These are phyloP conservation scores for Starmerella roubikii DNA, from an alignment of 805 yeast genomes.

Conservation along the genomic window DNA sequence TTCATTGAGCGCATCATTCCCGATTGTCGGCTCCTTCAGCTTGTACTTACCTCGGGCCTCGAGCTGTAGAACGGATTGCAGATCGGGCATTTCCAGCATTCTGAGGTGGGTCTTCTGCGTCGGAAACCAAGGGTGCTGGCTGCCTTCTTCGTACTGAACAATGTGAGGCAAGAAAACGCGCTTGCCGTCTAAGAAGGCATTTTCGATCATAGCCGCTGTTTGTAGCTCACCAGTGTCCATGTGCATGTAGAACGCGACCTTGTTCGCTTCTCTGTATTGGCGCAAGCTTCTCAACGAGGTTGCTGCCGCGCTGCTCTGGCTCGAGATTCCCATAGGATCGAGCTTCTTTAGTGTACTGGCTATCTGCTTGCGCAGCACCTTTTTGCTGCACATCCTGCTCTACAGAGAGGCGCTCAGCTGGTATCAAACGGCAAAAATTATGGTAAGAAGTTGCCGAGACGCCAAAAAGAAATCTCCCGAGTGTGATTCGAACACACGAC, in stretches of 20 bases:
- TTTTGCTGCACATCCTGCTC: constrained; percentile 7
- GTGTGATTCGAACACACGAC: constrained; percentile 23
- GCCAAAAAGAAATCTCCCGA: constrained; percentile 17
- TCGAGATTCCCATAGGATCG: constrained; percentile 1
- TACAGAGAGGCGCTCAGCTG: neutral
- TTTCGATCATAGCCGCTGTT: constrained; percentile 40
- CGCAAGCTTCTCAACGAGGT: constrained; percentile 22
- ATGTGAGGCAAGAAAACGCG: constrained; percentile 29
- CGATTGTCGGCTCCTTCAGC: constrained; percentile 50
- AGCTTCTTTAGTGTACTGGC: constrained; percentile 4
- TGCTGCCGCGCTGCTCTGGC: constrained; percentile 17
- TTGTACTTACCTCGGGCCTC: constrained; percentile 56
- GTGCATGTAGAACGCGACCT: constrained; percentile 58
- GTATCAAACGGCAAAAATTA: neutral
- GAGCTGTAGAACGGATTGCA: constrained; percentile 34
- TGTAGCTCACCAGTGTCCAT: constrained; percentile 61
- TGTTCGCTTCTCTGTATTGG: constrained; percentile 33
- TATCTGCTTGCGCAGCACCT: constrained; percentile 14
- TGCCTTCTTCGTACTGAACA: constrained; percentile 21
- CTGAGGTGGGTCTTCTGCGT: constrained; percentile 34
- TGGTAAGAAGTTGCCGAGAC: neutral
- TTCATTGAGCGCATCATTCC: constrained; percentile 17
- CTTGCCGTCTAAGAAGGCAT: constrained; percentile 39
- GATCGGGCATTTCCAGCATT: constrained; percentile 39
- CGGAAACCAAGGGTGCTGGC: constrained; percentile 14